Conservation (phyloP, 345 rosid species). For the Cardamine chenopodiifolia region DNA sequence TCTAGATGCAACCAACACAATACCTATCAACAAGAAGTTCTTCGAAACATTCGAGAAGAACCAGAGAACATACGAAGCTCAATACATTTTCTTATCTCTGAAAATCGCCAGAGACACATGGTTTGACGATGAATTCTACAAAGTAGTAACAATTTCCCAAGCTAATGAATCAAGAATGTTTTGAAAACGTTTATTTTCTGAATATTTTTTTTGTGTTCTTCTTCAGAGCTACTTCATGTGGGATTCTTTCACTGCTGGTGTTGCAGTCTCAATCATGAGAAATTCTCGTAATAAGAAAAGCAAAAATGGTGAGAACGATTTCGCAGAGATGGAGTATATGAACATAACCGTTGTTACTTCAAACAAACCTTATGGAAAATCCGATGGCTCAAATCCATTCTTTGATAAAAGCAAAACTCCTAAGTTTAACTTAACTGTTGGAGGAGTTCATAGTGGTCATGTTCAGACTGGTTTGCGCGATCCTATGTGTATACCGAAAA, state of each 20-base stretch:
- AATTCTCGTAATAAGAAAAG: constrained; percentile 40
- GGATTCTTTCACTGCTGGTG: constrained; percentile 87
- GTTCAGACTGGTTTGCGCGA: constrained; percentile 74
- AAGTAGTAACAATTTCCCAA: constrained; percentile 52
- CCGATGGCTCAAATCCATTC: constrained; percentile 82
- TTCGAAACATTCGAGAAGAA: constrained; percentile 59
- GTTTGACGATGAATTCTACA: constrained; percentile 60
- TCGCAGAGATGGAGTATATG: constrained; percentile 85
- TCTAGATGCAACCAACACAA: constrained; percentile 90
- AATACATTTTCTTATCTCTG: constrained; percentile 72
- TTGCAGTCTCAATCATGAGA: constrained; percentile 75
- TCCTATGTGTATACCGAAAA: constrained; percentile 58
- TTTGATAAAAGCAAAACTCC: constrained; percentile 63
- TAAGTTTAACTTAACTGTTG: constrained; percentile 57
- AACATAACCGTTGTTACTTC: constrained; percentile 86
- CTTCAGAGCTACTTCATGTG: constrained; percentile 88
- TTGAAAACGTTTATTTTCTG: background rate
- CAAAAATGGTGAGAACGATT: constrained; percentile 60
- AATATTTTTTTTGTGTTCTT: background rate
- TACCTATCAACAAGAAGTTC: constrained; percentile 61
- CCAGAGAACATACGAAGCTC: constrained; percentile 74
- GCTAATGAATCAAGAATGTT: background rate
- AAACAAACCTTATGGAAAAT: constrained; percentile 67
- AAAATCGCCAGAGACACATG: constrained; percentile 77
- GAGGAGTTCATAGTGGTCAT: constrained; percentile 88